Percentiles rank a stretch among this genome's conserved stretches.
Conservation (phyloP, 495 filamentous ascomycete species). For the Elaphomyces granulatus region DNA sequence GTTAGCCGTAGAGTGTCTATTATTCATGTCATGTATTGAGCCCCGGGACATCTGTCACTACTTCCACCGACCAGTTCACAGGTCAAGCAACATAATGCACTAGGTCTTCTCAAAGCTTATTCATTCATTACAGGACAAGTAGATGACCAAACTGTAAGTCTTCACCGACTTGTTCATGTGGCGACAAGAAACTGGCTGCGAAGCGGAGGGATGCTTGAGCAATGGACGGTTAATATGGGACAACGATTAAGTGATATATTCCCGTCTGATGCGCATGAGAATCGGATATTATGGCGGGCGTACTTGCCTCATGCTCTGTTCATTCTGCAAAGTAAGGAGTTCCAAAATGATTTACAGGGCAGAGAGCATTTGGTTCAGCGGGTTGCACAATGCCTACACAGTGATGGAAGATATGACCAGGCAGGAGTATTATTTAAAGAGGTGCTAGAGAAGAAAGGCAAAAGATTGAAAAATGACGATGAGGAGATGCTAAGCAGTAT, state of each 20-base stretch:
- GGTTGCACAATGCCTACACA: background rate
- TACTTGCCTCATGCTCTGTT: conserved; percentile 23
- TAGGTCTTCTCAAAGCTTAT: conserved; percentile 21
- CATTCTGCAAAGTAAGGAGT: conserved; percentile 3
- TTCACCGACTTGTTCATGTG: conserved; percentile 17
- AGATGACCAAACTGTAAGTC: conserved; percentile 5
- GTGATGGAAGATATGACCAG: conserved; percentile 14
- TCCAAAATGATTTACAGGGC: background rate
- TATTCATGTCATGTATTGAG: conserved; percentile 31
- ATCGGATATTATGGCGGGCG: conserved; percentile 14
- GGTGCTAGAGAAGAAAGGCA: conserved; percentile 5
- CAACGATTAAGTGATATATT: conserved; percentile 8
- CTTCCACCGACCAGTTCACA: conserved; percentile 7
- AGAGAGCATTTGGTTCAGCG: background rate
- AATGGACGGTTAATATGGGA: conserved; percentile 7
- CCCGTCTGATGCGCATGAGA: conserved; percentile 9
- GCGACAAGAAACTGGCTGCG: conserved; percentile 23
- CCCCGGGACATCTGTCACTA: conserved; percentile 10
- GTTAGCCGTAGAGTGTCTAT: conserved; percentile 23
- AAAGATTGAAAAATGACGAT: conserved; percentile 9
- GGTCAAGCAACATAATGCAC: conserved; percentile 12
- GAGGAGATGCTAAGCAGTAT: conserved; percentile 14
- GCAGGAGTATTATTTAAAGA: conserved; percentile 16
- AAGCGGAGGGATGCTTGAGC: background rate
- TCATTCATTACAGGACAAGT: conserved; percentile 12